phyloP scores from a whole-genome alignment of 2,329 filamentous ascomycete species.

The Onygenales sp. region DNA sequence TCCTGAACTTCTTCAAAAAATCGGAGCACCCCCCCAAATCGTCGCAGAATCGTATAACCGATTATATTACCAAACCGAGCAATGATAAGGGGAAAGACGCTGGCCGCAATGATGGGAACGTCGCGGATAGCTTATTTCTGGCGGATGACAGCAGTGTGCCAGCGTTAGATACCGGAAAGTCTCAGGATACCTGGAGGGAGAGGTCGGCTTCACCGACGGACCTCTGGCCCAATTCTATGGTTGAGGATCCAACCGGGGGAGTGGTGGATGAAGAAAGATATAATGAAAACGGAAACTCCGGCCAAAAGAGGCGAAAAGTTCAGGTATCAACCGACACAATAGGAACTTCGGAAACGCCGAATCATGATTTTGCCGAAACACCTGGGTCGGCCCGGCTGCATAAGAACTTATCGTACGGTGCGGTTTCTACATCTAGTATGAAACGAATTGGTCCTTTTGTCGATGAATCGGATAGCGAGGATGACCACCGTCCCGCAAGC shows the following conservation, averaged over 20 bases:
- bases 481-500: constrained; percentile 51
- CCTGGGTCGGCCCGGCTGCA: no score
- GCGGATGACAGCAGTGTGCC: constrained; percentile 18
- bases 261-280: constrained; percentile 19
- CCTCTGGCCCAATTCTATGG: constrained; percentile 20
- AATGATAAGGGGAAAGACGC: constrained; percentile 14
- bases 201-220: constrained; percentile 24
- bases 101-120: constrained; percentile 1
- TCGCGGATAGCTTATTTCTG: constrained; percentile 24
- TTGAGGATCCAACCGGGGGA: not conserved
- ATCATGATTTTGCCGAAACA: no score
- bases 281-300: constrained; percentile 22
- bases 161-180: no score
- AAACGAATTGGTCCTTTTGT: constrained; percentile 29
- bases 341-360: no score
- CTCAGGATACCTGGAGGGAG: constrained; percentile 2
- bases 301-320: constrained; percentile 25
- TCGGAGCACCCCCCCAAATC: constrained; percentile 40
- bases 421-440: not conserved
- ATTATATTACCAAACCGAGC: constrained; percentile 24
- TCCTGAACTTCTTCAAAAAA: constrained; percentile 68
- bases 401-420: no score
- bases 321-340: not conserved
- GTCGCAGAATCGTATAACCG: constrained; percentile 46
- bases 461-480: constrained; percentile 46